These are phyloP conservation scores for Arthrobotrys pseudoclavata DNA, from an alignment of 2,329 filamentous ascomycete species.

Conservation along the genomic window DNA sequence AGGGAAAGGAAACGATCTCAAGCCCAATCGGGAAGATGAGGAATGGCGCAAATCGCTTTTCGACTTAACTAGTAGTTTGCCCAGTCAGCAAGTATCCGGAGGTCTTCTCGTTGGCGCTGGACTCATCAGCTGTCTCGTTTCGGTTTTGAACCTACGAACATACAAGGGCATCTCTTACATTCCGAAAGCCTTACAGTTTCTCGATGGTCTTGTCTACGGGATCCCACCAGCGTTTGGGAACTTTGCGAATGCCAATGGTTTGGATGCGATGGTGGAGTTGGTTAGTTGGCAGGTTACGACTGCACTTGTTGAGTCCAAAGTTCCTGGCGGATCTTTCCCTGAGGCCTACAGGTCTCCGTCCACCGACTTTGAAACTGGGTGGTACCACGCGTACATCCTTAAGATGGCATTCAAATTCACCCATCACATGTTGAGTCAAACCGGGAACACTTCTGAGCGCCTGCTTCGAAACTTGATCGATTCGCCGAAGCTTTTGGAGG, in stretches of 20 bases:
- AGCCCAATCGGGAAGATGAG: conserved; percentile 77
- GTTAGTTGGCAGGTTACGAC: conserved; percentile 81
- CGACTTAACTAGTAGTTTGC: conserved; percentile 85
- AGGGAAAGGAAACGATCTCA: conserved; percentile 71
- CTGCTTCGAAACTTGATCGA: conserved; percentile 93
- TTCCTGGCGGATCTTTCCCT: conserved; percentile 79
- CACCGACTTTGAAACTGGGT: conserved; percentile 86
- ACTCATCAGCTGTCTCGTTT: conserved; percentile 88
- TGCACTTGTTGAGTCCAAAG: conserved; percentile 76
- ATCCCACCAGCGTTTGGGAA: conserved; percentile 86
- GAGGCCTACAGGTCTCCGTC: conserved; percentile 80
- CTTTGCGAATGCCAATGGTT: conserved; percentile 83
- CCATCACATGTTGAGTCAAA: conserved; percentile 90
- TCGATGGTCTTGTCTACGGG: conserved; percentile 88
- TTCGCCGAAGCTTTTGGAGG: conserved; percentile 84
- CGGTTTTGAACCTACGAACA: conserved; percentile 87
- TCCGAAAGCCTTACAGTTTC: conserved; percentile 84
- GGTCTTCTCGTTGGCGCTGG: conserved; percentile 89
- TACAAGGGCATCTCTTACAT: conserved; percentile 85
- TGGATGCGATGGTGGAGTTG: conserved; percentile 90
- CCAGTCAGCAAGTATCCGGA: conserved; percentile 79
- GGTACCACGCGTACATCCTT: conserved; percentile 67
- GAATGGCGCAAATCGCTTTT: conserved; percentile 93
- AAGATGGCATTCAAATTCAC: conserved; percentile 96
- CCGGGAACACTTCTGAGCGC: conserved; percentile 86